Percentiles rank a stretch among this genome's conserved stretches.
Evolutionary conservation across 2,329 filamentous ascomycete species (phyloP).

Genomic region (Mycocentrospora acerina): DNA sequence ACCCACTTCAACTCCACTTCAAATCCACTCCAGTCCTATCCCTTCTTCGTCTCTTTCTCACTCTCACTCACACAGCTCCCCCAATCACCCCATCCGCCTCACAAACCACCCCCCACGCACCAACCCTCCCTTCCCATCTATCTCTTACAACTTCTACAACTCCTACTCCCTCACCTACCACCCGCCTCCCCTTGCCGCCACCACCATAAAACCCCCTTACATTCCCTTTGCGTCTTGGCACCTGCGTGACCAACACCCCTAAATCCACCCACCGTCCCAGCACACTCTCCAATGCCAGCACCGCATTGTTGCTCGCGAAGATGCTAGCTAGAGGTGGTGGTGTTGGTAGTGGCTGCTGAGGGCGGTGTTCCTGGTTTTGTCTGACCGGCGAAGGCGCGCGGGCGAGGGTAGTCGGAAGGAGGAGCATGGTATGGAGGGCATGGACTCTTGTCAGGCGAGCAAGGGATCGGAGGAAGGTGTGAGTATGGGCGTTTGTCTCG

Average conservation of each 20-base stretch:
- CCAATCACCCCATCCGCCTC: slow-evolving; percentile 6
- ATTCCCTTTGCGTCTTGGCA: slow-evolving; percentile 41
- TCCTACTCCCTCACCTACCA: slow-evolving; percentile 27
- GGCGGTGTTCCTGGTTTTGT: slow-evolving; percentile 2
- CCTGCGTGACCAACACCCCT: slow-evolving; percentile 43
- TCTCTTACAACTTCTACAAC: slow-evolving; percentile 51
- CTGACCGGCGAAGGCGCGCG: slow-evolving; percentile 6
- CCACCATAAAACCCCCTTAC: slow-evolving; percentile 34
- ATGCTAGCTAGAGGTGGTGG: slow-evolving; percentile 38
- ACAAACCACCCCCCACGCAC: slow-evolving; percentile 40
- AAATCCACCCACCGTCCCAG: slow-evolving; percentile 43
- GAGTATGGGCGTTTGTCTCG: slow-evolving; percentile 43
- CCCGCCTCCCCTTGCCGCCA: slow-evolving; percentile 5
- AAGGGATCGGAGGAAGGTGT: slow-evolving; percentile 46
- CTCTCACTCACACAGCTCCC: slow-evolving; percentile 3
- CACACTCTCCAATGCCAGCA: slow-evolving; percentile 43
- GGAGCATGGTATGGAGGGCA: slow-evolving; percentile 44
- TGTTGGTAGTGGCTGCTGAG: slow-evolving; percentile 7
- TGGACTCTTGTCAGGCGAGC: slow-evolving; percentile 40
- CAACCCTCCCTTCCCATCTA: slow-evolving; percentile 39
- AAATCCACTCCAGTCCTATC: too few species aligned
- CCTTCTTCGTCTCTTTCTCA: not conserved
- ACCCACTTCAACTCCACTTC: not conserved
- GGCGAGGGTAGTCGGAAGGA: slow-evolving; percentile 33
- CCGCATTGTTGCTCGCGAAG: slow-evolving; percentile 40